Percentiles rank a stretch among this genome's conserved stretches.
phyloP scores from a whole-genome alignment of 495 filamentous ascomycete genomes.

The Xanthoparmelia taractica region DNA sequence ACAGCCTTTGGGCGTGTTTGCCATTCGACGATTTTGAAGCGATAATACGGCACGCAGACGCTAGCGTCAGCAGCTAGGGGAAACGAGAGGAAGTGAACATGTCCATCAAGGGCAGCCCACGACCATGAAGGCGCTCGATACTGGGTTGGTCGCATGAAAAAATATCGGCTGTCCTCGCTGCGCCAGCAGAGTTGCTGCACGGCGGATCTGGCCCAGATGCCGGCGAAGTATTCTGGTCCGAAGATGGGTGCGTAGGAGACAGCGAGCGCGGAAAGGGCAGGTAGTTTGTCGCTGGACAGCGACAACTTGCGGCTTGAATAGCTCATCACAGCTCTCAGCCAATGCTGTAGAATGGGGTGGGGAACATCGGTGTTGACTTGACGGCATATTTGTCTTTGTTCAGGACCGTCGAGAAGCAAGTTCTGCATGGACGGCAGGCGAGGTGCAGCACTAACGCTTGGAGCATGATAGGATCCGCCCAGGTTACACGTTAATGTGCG shows the following conservation, averaged over 20 bases:
- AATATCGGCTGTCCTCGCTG: background rate
- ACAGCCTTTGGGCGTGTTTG: background rate
- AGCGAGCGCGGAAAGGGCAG: conserved; percentile 8
- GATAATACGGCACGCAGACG: conserved; percentile 6
- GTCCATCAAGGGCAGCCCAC: conserved; percentile 10
- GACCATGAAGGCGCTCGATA: conserved; percentile 18
- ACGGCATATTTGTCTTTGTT: background rate
- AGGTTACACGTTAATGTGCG: conserved; percentile 10
- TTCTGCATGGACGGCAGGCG: conserved; percentile 3
- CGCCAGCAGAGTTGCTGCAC: conserved; percentile 8
- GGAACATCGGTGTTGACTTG: background rate
- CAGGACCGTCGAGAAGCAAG: conserved; percentile 9
- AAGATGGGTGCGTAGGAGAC: conserved; percentile 3
- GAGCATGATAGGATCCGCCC: conserved; percentile 6
- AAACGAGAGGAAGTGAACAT: background rate
- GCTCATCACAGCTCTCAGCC: background rate
- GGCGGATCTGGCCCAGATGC: conserved; percentile 11
- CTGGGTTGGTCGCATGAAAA: background rate
- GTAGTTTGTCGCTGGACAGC: conserved; percentile 8
- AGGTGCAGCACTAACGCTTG: background rate
- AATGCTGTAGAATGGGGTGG: conserved; percentile 2
- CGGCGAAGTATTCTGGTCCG: conserved; percentile 1
- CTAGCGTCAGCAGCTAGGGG: background rate
- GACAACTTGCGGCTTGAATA: conserved; percentile 7
- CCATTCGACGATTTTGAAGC: conserved; percentile 6